Conservation (phyloP, 371 early-diverging fungal genomes). For the Apophysomyces variabilis region DNA sequence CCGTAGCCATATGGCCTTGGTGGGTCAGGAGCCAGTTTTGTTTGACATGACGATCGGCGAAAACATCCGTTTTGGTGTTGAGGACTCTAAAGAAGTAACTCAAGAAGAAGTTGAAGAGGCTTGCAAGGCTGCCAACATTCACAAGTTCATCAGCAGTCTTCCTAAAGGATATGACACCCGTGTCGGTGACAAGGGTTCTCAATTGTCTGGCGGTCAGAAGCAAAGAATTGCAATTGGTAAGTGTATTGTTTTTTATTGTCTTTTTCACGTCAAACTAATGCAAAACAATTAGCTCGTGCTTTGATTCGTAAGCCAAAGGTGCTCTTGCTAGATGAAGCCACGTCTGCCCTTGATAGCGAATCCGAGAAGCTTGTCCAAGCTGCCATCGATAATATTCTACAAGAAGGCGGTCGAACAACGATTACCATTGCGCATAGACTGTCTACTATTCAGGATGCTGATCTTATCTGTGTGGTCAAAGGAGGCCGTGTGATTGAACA, state of each 20-base stretch:
- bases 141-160: constrained; percentile 72
- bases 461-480: constrained; percentile 77
- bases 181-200: constrained; percentile 84
- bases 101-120: constrained; percentile 53
- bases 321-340: constrained; percentile 94
- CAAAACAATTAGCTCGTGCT: constrained; percentile 32
- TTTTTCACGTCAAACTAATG: not conserved
- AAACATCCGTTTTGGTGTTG: constrained; percentile 72
- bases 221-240: constrained; percentile 68
- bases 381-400: constrained; percentile 78
- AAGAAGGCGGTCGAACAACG: constrained; percentile 63
- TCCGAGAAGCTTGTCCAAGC: constrained; percentile 90
- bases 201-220: constrained; percentile 89
- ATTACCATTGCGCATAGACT: constrained; percentile 71
- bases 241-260: constrained; percentile 42
- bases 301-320: constrained; percentile 39
- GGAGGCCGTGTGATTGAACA: constrained; percentile 79
- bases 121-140: constrained; percentile 57
- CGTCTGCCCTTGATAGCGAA: constrained; percentile 90
- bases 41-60: constrained; percentile 77
- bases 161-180: constrained; percentile 81
- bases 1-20: constrained; percentile 65
- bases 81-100: constrained; percentile 39
- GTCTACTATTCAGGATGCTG: constrained; percentile 71
- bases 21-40: constrained; percentile 85